Percentiles rank a stretch among this genome's conserved stretches.
These are phyloP conservation scores for Hansenula lynferdii DNA, from an alignment of 1,139 yeast genomes.

Conservation along the genomic window DNA sequence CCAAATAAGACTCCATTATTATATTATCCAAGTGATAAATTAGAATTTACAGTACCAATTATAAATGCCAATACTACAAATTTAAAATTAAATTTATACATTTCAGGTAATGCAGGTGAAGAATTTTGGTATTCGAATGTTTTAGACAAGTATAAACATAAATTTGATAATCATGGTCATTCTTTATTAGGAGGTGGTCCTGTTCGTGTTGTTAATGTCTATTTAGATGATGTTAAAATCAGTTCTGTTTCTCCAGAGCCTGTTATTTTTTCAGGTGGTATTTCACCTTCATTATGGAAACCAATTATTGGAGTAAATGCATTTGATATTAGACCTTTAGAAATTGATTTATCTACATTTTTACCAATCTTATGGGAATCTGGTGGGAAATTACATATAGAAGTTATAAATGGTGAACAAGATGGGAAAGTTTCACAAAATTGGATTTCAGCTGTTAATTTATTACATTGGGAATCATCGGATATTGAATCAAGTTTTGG, in stretches of 20 bases:
- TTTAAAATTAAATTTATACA: slow-evolving; percentile 46
- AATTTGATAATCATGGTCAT: slow-evolving; percentile 35
- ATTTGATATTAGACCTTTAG: slow-evolving; percentile 64
- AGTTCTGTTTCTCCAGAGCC: slow-evolving; percentile 53
- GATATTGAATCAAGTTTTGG: slow-evolving; percentile 38
- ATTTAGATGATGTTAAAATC: slow-evolving; percentile 41
- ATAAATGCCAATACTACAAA: slow-evolving; percentile 20
- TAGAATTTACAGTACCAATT: slow-evolving; percentile 36
- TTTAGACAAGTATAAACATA: slow-evolving; percentile 39
- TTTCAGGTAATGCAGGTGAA: slow-evolving; percentile 74
- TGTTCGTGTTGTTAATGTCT: slow-evolving; percentile 48
- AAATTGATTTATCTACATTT: slow-evolving; percentile 62
- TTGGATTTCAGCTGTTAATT: slow-evolving; percentile 67
- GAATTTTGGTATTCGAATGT: slow-evolving; percentile 81
- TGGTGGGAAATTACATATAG: slow-evolving; percentile 34
- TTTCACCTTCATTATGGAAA: slow-evolving; percentile 73
- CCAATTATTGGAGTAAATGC: slow-evolving; percentile 72
- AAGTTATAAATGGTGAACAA: slow-evolving; percentile 55
- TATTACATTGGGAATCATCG: slow-evolving; percentile 55
- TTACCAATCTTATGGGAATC: slow-evolving; percentile 57
- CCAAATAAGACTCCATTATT: slow-evolving; percentile 37
- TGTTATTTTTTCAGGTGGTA: slow-evolving; percentile 71
- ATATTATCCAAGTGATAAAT: slow-evolving; percentile 37
- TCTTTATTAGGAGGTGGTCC: slow-evolving; percentile 60
- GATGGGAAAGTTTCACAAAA: slow-evolving; percentile 47